Evolutionary conservation across 495 filamentous ascomycete species (phyloP).

Genomic region (Tuber indicum): DNA sequence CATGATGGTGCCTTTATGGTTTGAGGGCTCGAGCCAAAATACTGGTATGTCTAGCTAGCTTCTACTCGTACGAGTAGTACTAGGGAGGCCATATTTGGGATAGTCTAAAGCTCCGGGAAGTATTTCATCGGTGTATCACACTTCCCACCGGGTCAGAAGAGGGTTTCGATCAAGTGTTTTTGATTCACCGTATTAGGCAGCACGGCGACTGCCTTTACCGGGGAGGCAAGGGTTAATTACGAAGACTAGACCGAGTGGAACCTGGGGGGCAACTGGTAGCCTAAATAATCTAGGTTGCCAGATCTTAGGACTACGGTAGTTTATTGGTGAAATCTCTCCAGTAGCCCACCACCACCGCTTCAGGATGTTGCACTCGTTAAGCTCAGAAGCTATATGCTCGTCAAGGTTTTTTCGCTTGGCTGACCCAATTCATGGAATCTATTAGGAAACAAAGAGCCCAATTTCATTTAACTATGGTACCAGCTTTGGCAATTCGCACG

Average conservation of each 20-base stretch:
- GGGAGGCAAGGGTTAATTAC: background rate
- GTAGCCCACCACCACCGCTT: background rate
- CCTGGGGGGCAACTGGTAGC: background rate
- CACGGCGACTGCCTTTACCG: background rate
- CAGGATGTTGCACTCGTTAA: background rate
- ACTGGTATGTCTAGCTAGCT: background rate
- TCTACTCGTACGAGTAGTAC: too few species aligned
- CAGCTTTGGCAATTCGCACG: background rate
- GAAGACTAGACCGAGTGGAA: background rate
- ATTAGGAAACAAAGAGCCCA: background rate
- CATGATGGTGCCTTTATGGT: background rate
- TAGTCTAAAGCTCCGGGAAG: background rate
- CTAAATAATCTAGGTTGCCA: background rate
- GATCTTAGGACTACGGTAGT: background rate
- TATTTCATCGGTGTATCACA: background rate
- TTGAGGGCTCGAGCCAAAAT: background rate
- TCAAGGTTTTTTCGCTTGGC: background rate
- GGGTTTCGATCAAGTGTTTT: background rate
- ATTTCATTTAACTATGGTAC: background rate
- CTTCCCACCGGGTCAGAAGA: background rate
- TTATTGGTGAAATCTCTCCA: background rate
- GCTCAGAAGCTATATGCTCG: background rate
- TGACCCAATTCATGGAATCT: background rate
- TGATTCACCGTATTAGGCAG: background rate
- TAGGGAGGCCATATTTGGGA: background rate